These are phyloP conservation scores for Erodium trifolium DNA, from an alignment of 441 rosid species.

Conservation along the genomic window DNA sequence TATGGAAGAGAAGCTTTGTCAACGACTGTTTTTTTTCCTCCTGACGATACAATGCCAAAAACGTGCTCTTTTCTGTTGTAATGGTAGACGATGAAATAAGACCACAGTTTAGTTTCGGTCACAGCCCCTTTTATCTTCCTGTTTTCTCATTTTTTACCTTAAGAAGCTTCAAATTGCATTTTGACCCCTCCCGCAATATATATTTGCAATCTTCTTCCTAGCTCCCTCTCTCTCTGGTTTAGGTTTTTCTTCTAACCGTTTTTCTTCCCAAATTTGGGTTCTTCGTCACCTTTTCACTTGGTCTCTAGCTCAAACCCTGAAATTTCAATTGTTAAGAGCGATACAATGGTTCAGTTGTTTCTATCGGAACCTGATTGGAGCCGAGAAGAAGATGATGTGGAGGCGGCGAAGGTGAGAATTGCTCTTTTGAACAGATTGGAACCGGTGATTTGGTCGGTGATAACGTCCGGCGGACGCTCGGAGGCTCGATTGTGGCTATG, in stretches of 20 bases:
- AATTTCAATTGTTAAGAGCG: not conserved
- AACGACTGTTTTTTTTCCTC: too few relatives aligned
- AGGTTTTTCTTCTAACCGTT: not conserved
- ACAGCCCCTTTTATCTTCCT: not conserved
- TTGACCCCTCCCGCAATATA: not conserved
- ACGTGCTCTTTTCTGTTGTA: too few relatives aligned
- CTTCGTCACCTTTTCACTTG: too few relatives aligned
- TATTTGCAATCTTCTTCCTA: not conserved
- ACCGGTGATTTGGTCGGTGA: slow-evolving; percentile 50
- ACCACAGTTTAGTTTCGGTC: not conserved
- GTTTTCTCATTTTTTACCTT: not conserved
- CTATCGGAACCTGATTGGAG: slow-evolving; percentile 38
- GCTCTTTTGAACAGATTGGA: slow-evolving; percentile 42
- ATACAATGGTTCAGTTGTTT: slow-evolving; percentile 41
- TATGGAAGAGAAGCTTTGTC: too few relatives aligned
- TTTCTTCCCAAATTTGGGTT: not conserved
- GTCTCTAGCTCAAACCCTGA: too few relatives aligned
- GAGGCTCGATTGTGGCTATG: slow-evolving; percentile 85
- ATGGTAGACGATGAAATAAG: too few relatives aligned
- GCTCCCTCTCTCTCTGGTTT: not conserved
- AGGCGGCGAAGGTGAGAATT: slow-evolving; percentile 26
- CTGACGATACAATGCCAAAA: too few relatives aligned
- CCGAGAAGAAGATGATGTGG: slow-evolving; percentile 22
- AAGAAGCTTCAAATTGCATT: not conserved
- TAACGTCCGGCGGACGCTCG: slow-evolving; percentile 47